Base-by-base conservation (phyloP, 2,329 filamentous ascomycete species). In the Bipolaris victoriae region DNA sequence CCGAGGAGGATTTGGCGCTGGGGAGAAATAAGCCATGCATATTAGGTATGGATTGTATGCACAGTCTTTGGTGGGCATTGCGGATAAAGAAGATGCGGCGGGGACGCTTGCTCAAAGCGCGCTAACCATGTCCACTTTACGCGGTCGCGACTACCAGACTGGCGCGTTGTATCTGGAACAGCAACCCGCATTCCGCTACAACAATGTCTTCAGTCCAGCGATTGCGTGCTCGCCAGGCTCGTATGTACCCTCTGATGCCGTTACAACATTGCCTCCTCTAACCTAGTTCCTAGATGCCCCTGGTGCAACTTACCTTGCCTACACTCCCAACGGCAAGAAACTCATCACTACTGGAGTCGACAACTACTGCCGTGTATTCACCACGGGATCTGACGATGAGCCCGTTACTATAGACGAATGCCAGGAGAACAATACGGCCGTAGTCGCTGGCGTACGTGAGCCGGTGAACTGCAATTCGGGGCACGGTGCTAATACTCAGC, bases 271-370 rank as follows among this genome's bases (percentile, higher is more conserved):
- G 7, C 2, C n/a, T 40, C 20, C 24, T 24, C 61, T 66, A n/a
- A 69, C 49, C 55, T 5, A 24, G 24, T 13, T 37, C 49, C 24
- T 55, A 88, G 86, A 99, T 78, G 93, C 92, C 2, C 88, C 90
- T 52, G 96, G 96, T 62, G 86, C 88, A 55, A 98, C 96, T 2
- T 92, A 88, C 67, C 88, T 96, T 65, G 86, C 90, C 62, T 98
- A 98, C 78, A 97, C 93, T 0, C 91, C 92, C 6, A 88, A 96
- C 76, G 95, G 96, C 61, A 85, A 84, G 66, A 91, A 90, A 68
- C 84, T 99, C 56, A 87, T 98, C 64, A 98, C 95, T 10, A 93
- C 92, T 59, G 95, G 95, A 63, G 90, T 91, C 57, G 97, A 98
- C 80, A 96, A 96, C 71, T 92, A 91, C 7, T 92, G 97, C 70